phyloP scores from a whole-genome alignment of 2,329 filamentous ascomycete genomes.

The Phialophora expanda region DNA sequence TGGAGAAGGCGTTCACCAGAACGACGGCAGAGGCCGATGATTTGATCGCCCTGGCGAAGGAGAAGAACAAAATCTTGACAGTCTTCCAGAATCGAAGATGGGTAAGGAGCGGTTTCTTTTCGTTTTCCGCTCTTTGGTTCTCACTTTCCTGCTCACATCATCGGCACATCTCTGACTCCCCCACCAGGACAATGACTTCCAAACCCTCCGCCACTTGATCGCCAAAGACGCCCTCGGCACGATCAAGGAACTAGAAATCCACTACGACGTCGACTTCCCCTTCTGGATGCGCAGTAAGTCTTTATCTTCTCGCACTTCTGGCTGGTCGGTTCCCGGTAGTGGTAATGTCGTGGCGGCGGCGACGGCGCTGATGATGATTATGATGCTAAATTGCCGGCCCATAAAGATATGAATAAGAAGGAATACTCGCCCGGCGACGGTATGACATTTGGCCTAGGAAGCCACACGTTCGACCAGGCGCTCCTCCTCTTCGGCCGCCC shows the following conservation, averaged over 20 bases:
- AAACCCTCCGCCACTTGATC: constrained; percentile 69
- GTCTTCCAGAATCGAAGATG: constrained; percentile 73
- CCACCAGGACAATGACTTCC: constrained; percentile 74
- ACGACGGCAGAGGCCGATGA: constrained; percentile 69
- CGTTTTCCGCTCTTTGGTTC: neutral
- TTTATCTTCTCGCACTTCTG: neutral
- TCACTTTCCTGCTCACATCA: no score
- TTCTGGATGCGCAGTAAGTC: constrained; percentile 24
- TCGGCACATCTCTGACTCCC: neutral
- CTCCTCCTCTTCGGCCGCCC: constrained; percentile 73
- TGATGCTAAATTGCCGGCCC: neutral
- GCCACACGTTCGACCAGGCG: constrained; percentile 76
- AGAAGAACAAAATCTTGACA: constrained; percentile 60
- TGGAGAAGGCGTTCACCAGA: constrained; percentile 82
- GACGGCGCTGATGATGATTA: neutral
- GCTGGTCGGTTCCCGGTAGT: neutral
- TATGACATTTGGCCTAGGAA: constrained; percentile 71
- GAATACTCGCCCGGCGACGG: constrained; percentile 69
- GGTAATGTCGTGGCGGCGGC: no score
- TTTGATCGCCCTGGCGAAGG: constrained; percentile 62
- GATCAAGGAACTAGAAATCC: constrained; percentile 75
- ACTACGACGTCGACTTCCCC: constrained; percentile 71
- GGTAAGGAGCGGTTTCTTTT: constrained; percentile 12
- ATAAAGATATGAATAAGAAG: constrained; percentile 50
- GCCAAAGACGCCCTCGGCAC: constrained; percentile 66